Base-by-base conservation (phyloP, 805 yeast genomes). In the Kuraishia molischiana region DNA sequence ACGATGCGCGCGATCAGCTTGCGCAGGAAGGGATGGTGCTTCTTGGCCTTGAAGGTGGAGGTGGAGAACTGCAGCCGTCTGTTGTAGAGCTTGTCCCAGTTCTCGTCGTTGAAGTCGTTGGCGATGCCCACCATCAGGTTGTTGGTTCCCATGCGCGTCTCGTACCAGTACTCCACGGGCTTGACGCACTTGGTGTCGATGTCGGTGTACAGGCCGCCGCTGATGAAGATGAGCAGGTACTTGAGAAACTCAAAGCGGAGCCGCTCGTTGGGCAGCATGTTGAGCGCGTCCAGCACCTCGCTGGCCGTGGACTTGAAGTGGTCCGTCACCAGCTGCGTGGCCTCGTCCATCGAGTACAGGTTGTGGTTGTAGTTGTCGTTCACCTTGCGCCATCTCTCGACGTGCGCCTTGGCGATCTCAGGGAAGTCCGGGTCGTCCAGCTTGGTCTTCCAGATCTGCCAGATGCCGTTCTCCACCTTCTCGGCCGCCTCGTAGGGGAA, bases 201-300 rank as follows among this genome's bases (percentile, higher is more conserved):
- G 50, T 77, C 82, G 3, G 79, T 69, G 47, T 77, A 77, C 10
- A 72, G 66, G n/a, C 83, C 83, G 34, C 83, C 83, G 34, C 58
- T 54, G 3, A 76, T 64, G 41, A 50, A 74, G 4, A 75, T 46
- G 5, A 73, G 60, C 41, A 74, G 54, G 49, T 75, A 77, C 38
- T 77, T 61, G 52, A 75, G 64, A 42, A 75, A 74, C 47, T 77
- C 82, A 59, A 66, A 71, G 43, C 59, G 56, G 36, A 70, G 53
- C 32, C 72, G 62, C 19, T 61, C 68, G 52, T 73, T 73, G 1
- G 81, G 81, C 42, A 77, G 50, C 5, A 47, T 44, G 40, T 66
- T 65, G 47, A 62, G 72, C 3, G 79, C 69, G 29, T 67, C 71
- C 13, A 72, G 53, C 32, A 77, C 56, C 43, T 73, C 77, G 0